A percentile compares a stretch with the other conserved stretches of the same genome.
These are phyloP conservation scores for Mesembryanthemum crystallinum DNA, from an alignment of 148 eudicot species.

Conservation along the genomic window DNA sequence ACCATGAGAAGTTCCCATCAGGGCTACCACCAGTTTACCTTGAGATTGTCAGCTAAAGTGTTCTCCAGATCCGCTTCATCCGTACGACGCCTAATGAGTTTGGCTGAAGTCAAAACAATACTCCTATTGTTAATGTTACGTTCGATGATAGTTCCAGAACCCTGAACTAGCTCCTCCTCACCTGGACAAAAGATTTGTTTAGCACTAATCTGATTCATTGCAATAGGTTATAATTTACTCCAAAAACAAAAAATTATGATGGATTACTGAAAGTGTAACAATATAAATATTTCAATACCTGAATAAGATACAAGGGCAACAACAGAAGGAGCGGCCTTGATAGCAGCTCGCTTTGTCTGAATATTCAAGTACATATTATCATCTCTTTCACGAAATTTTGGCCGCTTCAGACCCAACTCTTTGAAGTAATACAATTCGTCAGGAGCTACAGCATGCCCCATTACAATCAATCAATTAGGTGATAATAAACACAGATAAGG, in stretches of 20 bases:
- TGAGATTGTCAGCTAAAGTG: slow-evolving; percentile 8
- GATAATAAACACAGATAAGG: too few relatives aligned
- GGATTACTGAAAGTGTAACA: not conserved
- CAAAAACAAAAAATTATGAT: not conserved
- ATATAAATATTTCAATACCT: not conserved
- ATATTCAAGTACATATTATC: slow-evolving; percentile 1
- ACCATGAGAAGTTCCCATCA: too few relatives aligned
- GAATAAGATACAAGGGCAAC: slow-evolving; percentile 17
- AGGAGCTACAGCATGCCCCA: not conserved
- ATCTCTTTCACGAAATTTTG: not conserved
- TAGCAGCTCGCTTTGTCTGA: slow-evolving; percentile 10
- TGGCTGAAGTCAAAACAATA: slow-evolving; percentile 17
- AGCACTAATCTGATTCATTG: not conserved
- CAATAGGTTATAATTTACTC: not conserved
- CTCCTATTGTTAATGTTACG: not conserved
- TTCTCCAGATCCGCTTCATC: not conserved
- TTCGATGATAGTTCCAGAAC: slow-evolving; percentile 18
- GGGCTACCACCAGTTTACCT: too few relatives aligned
- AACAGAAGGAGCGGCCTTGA: slow-evolving; percentile 15
- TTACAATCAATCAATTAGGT: too few relatives aligned
- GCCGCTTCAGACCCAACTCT: not conserved
- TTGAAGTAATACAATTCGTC: not conserved
- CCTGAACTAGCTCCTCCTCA: slow-evolving; percentile 15
- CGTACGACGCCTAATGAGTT: not conserved
- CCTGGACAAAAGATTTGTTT: not conserved